A percentile compares a stretch with the other conserved stretches of the same genome.
These are phyloP conservation scores for Rhynchospora pubera DNA, from an alignment of 176 grass and related monocot genomes.

Conservation along the genomic window DNA sequence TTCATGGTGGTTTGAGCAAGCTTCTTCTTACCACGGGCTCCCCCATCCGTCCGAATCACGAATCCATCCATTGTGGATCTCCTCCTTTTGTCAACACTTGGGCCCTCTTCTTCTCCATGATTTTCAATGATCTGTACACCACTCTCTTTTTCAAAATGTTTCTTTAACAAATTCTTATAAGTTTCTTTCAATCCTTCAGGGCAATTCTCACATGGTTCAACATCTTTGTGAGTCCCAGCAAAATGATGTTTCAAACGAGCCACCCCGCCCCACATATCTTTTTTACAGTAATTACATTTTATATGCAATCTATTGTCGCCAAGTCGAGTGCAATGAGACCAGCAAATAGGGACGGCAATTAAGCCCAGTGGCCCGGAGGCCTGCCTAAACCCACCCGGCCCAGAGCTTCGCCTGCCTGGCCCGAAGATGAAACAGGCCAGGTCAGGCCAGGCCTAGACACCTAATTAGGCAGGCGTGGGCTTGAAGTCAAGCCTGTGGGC, in stretches of 20 bases:
- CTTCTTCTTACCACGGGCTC: too few species aligned
- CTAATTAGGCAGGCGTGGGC: too few species aligned
- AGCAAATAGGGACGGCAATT: background rate
- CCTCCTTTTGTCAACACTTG: background rate
- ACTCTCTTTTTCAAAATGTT: background rate
- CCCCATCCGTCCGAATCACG: too few species aligned
- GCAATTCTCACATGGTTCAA: background rate
- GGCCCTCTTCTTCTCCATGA: too few species aligned
- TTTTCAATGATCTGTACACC: background rate
- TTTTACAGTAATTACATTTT: background rate
- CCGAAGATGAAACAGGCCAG: too few species aligned
- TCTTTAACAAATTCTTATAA: background rate
- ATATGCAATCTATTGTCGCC: background rate
- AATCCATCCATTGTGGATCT: background rate
- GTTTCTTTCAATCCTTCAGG: background rate
- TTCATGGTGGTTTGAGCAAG: too few species aligned
- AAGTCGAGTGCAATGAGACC: background rate
- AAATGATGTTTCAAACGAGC: background rate
- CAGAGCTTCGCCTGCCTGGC: too few species aligned
- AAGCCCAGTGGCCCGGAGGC: too few species aligned
- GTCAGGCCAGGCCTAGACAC: too few species aligned
- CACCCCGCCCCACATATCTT: background rate
- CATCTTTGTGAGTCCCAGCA: background rate
- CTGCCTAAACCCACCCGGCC: too few species aligned
- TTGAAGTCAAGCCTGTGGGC: too few species aligned